Evolutionary conservation across 345 rosid species (phyloP), one percentile per base, ranked within the genome.

Genomic region (Jatropha curcas): DNA sequence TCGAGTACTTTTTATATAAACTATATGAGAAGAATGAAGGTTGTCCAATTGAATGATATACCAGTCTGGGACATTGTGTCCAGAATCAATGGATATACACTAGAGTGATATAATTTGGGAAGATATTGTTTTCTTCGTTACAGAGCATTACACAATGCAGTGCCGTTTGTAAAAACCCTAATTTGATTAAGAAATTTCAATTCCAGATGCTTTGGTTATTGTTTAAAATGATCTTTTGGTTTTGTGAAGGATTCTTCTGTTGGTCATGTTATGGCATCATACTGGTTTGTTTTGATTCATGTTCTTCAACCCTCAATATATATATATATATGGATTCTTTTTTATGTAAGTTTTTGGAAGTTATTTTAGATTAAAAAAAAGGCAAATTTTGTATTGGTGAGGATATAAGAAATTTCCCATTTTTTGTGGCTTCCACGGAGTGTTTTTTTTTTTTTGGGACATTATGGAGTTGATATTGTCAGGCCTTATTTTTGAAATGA

Each of bases 121-220:
- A 64, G 1, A 7, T 39, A 1, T 64, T 35, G 30, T 64, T 41
- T 10, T 64, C 16, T 64, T 64, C 20, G 9, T 64, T 51, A 62
- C 4, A 24, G 34, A 11, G 64, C 39, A 60, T 14, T n/a, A n/a
- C n/a, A 9, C 11, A 16, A 16, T 41, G 34, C 39, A 22, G 7
- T 28, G 56, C 69, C 41, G 69, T 65, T 65, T 65, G 69, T 65
- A 64, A 64, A n/a, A 14, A 39, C 16, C 11, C 9, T 22, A 41
- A 64, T 39, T 43, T 64, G 50, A 22, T 22, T 20, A 34, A 39
- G 19, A 39, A 64, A n/a, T 33, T 13, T 57, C 0, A 57, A 57
- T 14, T 57, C 4, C 13, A 60, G 7, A 5, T 58, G 16, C 20
- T 60, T n/a, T 10, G 20, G 31, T 31, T 60, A 35, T 7, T 59